Evolutionary conservation across 305 asterid genomes (phyloP), one percentile per base, ranked within the genome.

Genomic region (Fraxinus sp.): DNA sequence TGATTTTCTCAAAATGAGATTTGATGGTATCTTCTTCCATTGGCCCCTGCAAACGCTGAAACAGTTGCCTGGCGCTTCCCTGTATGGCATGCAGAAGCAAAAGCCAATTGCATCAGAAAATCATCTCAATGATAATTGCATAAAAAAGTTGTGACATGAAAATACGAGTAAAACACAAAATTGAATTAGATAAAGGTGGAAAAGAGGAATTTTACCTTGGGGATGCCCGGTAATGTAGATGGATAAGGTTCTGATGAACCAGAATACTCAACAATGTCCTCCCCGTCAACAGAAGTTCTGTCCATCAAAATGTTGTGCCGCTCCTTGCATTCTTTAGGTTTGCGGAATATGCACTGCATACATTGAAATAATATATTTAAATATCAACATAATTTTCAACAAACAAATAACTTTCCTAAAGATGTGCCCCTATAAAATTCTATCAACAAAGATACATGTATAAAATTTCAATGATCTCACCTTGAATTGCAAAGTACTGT

Each of bases 11-110:
- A 88, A 92, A 91, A 85, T 92, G 97, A 86, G 94, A 91, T 90
- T 89, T 93, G 79, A 93, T 90, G 78, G 92, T 89, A 78, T 93
- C 97, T 85, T 92, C 95, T 82, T 90, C 97, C 89, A 92, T 88
- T 81, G 97, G 97, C 80, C 92, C 97, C 92, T 93, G 94, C 88
- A 93, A 84, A 74, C 93, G 97, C 76, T 91, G 95, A 88, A 93
- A 93, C 90, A 93, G 86, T 88, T 91, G 97, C 85, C 97, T 91
- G 84, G 97, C 97, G 79, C 90, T 88, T 72, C 97, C 97, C 97
- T 93, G 89, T 73, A 89, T 81, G 77, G 80, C 55, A 85, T 79
- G 77, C 82, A 77, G 49, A 84, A 84, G 79, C 81, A 84, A 78
- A 33, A 75, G 32, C 81, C 79, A 72, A 78, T 49, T 59, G 72